Evolutionary conservation across 495 filamentous ascomycete genomes (phyloP).

Genomic region (Lichenothelia convexa): DNA sequence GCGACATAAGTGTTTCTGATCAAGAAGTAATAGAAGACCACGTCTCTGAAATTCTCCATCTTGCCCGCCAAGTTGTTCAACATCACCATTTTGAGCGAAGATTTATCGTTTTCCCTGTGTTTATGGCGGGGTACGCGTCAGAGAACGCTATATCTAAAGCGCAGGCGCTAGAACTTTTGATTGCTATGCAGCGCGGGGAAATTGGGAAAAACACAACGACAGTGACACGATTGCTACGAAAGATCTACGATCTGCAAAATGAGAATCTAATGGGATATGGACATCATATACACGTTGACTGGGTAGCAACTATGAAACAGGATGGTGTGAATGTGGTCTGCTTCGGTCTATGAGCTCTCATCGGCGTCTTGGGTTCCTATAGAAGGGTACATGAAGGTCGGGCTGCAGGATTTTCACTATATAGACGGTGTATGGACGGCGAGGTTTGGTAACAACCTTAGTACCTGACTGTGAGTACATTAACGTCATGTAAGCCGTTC

Average conservation of each 20-base stretch:
- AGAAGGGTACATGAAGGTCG: too few relatives aligned
- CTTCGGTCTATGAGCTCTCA: conserved; percentile 26
- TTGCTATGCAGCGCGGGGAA: conserved; percentile 30
- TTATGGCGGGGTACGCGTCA: conserved; percentile 34
- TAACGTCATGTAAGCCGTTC: too few relatives aligned
- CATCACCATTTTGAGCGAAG: conserved; percentile 22
- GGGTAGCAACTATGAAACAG: conserved; percentile 27
- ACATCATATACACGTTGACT: conserved; percentile 26
- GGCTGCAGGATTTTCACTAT: too few relatives aligned
- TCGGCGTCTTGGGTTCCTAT: too few relatives aligned
- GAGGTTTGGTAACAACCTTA: too few relatives aligned
- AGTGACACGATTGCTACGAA: conserved; percentile 29
- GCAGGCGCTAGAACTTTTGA: conserved; percentile 32
- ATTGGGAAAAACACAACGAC: conserved; percentile 31
- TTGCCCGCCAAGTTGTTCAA: conserved; percentile 21
- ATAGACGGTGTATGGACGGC: too few relatives aligned
- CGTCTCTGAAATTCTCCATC: conserved; percentile 26
- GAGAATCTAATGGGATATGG: conserved; percentile 31
- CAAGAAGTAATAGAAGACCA: conserved; percentile 28
- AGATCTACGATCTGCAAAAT: conserved; percentile 55
- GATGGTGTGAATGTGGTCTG: conserved; percentile 27
- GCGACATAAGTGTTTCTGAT: conserved; percentile 16
- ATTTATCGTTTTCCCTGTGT: conserved; percentile 37
- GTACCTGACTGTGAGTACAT: too few relatives aligned
- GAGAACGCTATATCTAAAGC: conserved; percentile 26